phyloP scores from a whole-genome alignment of 495 filamentous ascomycete species.

The Aspergillus affinis region DNA sequence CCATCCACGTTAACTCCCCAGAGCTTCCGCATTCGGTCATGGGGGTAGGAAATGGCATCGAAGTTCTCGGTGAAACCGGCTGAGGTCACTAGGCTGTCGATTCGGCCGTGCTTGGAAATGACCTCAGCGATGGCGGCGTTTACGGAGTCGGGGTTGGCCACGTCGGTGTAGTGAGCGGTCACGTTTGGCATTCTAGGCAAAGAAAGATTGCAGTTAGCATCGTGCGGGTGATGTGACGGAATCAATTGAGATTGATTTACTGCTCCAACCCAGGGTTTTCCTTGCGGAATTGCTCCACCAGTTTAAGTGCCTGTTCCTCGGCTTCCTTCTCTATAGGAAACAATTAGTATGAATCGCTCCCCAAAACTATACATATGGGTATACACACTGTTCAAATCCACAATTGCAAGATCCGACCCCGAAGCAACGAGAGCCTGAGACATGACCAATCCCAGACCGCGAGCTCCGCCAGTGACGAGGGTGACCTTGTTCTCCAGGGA shows the following conservation, averaged over 20 bases:
- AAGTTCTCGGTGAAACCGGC: conserved; percentile 97
- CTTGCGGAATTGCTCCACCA: conserved; percentile 69
- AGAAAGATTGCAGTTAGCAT: neutral
- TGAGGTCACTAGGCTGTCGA: conserved; percentile 91
- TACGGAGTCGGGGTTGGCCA: conserved; percentile 75
- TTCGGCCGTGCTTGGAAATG: conserved; percentile 66
- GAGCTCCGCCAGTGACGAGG: conserved; percentile 82
- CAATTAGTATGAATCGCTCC: conserved; percentile 13
- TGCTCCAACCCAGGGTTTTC: conserved; percentile 75
- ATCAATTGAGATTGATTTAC: conserved; percentile 39
- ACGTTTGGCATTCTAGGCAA: conserved; percentile 67
- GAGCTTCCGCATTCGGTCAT: conserved; percentile 85
- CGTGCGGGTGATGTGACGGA: neutral
- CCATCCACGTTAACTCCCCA: conserved; percentile 95
- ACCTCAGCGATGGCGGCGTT: conserved; percentile 69
- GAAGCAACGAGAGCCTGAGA: conserved; percentile 81
- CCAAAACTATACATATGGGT: neutral
- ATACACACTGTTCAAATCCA: conserved; percentile 83
- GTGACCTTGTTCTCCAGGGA: conserved; percentile 75
- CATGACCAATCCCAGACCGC: conserved; percentile 89
- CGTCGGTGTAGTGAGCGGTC: conserved; percentile 87
- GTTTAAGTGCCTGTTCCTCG: conserved; percentile 65
- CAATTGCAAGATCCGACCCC: conserved; percentile 86
- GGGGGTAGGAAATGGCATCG: conserved; percentile 81
- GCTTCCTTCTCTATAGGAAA: conserved; percentile 71